Base-by-base conservation (phyloP, 225 moss, liverwort and hornwort genomes). In the Physcomitrium patens region DNA sequence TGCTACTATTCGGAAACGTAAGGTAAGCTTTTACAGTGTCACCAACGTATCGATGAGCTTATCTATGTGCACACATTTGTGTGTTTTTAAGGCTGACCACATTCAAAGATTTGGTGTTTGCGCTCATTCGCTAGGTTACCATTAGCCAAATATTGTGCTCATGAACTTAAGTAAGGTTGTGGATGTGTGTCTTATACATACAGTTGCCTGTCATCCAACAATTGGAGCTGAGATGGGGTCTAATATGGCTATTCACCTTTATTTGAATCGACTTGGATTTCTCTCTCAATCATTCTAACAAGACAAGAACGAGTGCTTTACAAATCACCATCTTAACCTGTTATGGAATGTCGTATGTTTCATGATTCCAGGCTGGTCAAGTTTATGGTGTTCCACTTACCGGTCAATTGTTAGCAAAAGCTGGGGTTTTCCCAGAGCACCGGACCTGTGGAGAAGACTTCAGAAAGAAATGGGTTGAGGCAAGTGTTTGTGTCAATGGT, bases 391-490 rank as follows among this genome's bases (percentile, higher is more conserved):
- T 95, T 67, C 84, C 99, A 41, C 91, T 99, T 66, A 87, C 85
- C 49, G 93, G 99, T 28, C 26, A 74, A 8, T 80, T 92, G 63
- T 75, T 99, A 74, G 84, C 83, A 19, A 99, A 95, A 84, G 79
- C 85, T 57, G 95, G 95, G 16, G 53, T 85, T 68, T 93, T 87
- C 66, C 99, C 99, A 9, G 99, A 99, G 89, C 87, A 88, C 22
- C 90, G 92, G 42, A 84, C 82, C 5, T 90, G 81, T 74, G 93
- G 91, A 65, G 99, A 99, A 77, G 99, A 99, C 76, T 95, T 90
- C 73, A 86, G 86, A 78, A 93, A 87, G 76, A 99, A 93, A 84
- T 99, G 95, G 95, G 87, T 99, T 75, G 99, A 99, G 81, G 93
- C 82, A 80, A 79, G 80, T 76, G 70, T 3, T 57, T 58, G 10